Conservation (phyloP, 768 basidiomycete genomes). For the Phlegmacium glaucopus region DNA sequence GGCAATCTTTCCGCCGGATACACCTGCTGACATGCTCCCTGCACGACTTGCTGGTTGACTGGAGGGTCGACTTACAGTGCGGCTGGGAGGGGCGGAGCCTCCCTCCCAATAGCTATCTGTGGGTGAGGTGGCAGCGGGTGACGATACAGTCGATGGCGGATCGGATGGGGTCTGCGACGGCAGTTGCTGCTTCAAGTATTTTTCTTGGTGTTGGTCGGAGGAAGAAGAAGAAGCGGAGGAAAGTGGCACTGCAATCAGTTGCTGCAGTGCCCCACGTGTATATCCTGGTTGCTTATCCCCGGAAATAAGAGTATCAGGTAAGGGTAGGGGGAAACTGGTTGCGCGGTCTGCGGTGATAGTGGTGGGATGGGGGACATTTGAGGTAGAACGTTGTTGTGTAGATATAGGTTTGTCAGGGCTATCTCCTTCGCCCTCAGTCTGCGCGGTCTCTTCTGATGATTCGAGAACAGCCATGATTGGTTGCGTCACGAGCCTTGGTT, state of each 20-base stretch:
- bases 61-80: constrained; percentile 55
- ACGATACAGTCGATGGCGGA: constrained; percentile 19
- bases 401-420: constrained; percentile 54
- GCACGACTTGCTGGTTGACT: constrained; percentile 48
- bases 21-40: constrained; percentile 44
- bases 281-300: constrained; percentile 50
- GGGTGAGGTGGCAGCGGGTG: constrained; percentile 35
- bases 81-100: constrained; percentile 56
- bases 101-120: constrained; percentile 56
- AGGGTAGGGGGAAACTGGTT: constrained; percentile 44
- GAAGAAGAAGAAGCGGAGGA: constrained; percentile 30
- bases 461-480: constrained; percentile 41
- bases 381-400: constrained; percentile 20
- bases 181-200: constrained; percentile 16
- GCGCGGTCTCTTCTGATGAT: constrained; percentile 47
- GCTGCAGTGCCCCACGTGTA: constrained; percentile 43
- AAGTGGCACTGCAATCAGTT: constrained; percentile 23
- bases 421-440: constrained; percentile 56
- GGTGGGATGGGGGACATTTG: constrained; percentile 15
- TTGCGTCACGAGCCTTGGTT: constrained; percentile 15
- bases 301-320: constrained; percentile 44
- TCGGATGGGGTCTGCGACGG: constrained; percentile 19
- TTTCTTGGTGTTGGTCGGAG: constrained; percentile 36
- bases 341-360: constrained; percentile 15
- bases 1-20: constrained; percentile 33